A percentile compares a stretch with the other conserved stretches of the same genome.
These are phyloP conservation scores for Castanea crenata DNA, from an alignment of 306 rosid species.

Conservation along the genomic window DNA sequence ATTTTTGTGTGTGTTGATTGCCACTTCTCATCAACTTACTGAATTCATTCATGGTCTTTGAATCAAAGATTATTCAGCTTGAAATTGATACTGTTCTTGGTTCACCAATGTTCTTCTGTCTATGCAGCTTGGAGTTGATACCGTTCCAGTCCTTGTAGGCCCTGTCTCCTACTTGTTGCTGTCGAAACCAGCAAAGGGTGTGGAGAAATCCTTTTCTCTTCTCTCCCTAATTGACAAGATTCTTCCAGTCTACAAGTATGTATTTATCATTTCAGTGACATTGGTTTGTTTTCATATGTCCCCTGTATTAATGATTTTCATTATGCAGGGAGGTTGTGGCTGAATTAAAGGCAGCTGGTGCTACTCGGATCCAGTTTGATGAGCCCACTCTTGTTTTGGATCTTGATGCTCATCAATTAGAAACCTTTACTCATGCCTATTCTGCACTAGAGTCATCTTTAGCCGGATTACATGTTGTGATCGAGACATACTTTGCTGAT, in stretches of 20 bases:
- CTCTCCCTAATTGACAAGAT: constrained; percentile 60
- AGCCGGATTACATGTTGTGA: constrained; percentile 65
- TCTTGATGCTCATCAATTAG: constrained; percentile 64
- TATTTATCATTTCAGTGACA: background rate
- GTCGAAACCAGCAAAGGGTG: constrained; percentile 78
- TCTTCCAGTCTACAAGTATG: constrained; percentile 75
- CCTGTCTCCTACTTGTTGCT: constrained; percentile 84
- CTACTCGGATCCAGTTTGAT: constrained; percentile 83
- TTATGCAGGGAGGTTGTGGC: constrained; percentile 67
- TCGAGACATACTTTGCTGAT: constrained; percentile 82
- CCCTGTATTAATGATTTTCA: background rate
- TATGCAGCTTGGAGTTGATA: constrained; percentile 71
- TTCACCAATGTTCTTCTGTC: background rate
- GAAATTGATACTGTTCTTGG: background rate
- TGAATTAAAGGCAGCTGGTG: constrained; percentile 82
- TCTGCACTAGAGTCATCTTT: constrained; percentile 61
- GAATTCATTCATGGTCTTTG: background rate
- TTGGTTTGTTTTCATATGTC: constrained; percentile 10
- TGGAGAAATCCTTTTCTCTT: constrained; percentile 58
- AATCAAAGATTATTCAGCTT: background rate
- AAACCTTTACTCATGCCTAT: constrained; percentile 62
- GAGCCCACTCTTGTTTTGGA: constrained; percentile 78
- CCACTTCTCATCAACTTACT: background rate
- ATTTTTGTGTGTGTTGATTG: background rate
- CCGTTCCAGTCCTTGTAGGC: constrained; percentile 77